phyloP scores from a whole-genome alignment of 192 early-diverging fungal species.

The Neocallimastix lanati region DNA sequence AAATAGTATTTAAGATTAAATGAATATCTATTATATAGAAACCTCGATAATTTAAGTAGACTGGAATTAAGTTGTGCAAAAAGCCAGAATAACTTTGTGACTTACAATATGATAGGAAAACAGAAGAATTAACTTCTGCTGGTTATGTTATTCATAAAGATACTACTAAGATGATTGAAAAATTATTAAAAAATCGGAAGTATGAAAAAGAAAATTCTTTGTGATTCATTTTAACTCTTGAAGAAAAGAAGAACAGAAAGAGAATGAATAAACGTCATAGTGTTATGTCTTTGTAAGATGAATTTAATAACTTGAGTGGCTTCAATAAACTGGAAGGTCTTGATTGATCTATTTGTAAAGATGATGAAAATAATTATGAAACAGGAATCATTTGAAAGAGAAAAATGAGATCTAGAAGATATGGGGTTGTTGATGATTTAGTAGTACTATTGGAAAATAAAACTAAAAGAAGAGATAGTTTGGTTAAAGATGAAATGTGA shows the following conservation, averaged over 20 bases:
- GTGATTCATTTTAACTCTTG: constrained; percentile 45
- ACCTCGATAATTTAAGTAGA: constrained; percentile 21
- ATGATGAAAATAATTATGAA: neutral
- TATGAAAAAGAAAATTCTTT: constrained; percentile 85
- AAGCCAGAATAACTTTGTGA: constrained; percentile 72
- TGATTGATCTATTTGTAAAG: neutral
- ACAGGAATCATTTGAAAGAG: neutral
- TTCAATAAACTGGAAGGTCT: constrained; percentile 19
- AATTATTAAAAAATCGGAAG: constrained; percentile 37
- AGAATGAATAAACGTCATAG: constrained; percentile 19
- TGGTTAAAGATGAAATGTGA: neutral
- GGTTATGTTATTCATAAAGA: constrained; percentile 38
- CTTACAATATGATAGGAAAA: constrained; percentile 68
- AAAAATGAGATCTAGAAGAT: neutral
- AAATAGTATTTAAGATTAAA: no score
- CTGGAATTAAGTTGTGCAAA: constrained; percentile 21
- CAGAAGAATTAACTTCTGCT: constrained; percentile 50
- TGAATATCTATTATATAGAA: constrained; percentile 49
- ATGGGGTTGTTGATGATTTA: neutral
- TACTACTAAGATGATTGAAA: constrained; percentile 30
- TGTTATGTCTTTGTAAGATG: constrained; percentile 50
- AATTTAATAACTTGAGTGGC: constrained; percentile 50
- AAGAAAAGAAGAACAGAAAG: constrained; percentile 47
- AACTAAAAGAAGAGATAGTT: neutral
- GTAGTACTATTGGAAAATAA: neutral